Percentiles rank a stretch among this genome's conserved stretches.
These are phyloP conservation scores for Hygrocybe punicea DNA, from an alignment of 768 basidiomycete species.

Conservation along the genomic window DNA sequence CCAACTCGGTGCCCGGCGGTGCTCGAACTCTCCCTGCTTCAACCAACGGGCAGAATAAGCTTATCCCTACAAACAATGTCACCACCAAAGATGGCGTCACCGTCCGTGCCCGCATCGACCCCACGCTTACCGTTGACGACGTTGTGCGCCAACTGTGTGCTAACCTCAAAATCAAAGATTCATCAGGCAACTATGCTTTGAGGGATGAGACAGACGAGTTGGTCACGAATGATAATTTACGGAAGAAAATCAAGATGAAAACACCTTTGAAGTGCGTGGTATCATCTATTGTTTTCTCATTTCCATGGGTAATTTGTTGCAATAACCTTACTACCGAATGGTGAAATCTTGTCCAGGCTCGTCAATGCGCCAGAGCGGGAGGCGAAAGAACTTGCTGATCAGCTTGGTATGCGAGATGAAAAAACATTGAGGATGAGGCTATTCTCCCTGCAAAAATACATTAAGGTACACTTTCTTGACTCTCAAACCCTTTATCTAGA, in stretches of 20 bases:
- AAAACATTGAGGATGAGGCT: constrained; percentile 62
- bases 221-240: constrained; percentile 83
- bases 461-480: constrained; percentile 48
- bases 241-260: constrained; percentile 76
- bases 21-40: constrained; percentile 27
- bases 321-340: neutral
- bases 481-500: neutral
- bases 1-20: neutral
- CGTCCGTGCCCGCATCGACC: constrained; percentile 82
- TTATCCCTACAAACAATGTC: constrained; percentile 83
- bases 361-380: constrained; percentile 79
- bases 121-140: constrained; percentile 77
- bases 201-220: constrained; percentile 80
- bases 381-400: constrained; percentile 71
- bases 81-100: constrained; percentile 70
- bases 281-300: too few species aligned
- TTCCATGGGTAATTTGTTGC: too few species aligned
- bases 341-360: constrained; percentile 44
- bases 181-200: constrained; percentile 68
- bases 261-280: constrained; percentile 67
- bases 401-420: constrained; percentile 58
- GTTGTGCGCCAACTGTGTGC: constrained; percentile 80
- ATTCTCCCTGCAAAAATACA: constrained; percentile 76
- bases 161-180: constrained; percentile 75
- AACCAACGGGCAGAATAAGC: constrained; percentile 40